Evolutionary conservation across 2,329 filamentous ascomycete species (phyloP), one percentile per base, ranked within the genome.

Genomic region (Diaporthe sp.): DNA sequence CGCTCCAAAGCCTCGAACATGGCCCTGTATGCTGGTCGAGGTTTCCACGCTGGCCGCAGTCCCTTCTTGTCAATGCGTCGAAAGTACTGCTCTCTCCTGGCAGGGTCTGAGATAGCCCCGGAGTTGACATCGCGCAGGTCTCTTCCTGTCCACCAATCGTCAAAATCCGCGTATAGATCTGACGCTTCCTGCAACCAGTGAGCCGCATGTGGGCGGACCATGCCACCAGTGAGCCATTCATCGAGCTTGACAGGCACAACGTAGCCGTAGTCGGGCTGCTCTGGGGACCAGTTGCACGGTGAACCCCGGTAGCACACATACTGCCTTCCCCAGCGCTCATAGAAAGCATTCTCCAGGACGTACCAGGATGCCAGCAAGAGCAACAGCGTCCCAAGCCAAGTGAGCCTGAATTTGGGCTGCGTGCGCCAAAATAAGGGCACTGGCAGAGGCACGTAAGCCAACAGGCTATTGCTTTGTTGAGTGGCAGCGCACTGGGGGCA

Each of bases 191-290:
- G 87, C 6, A 80, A 79, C 2, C 85, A 77, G 58, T 82, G 80
- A n/a, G 81, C 81, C 20, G 83, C 81, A 4, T 86, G 58, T 1
- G 77, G 79, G 51, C 88, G 87, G 7, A 88, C 88, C 47, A 82
- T 83, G 1, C 90, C 90, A 22, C 88, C 87, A 0, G 89, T 90
- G 12, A 85, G 80, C 90, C 90, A 92, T 78, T 92, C 87, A 80
- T 93, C 91, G 17, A 92, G 79, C 83, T 92, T 92, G 74, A 91
- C 87, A 4, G 91, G 91, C 61, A 92, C 85, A 1, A 90, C 89
- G 53, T 85, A 86, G n/a, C 90, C 91, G 81, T 91, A 92, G 37
- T 87, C 87, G 0, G 91, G 91, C 80, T 92, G 91, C 61, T 89
- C 86, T 51, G 75, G 55, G 51, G 75, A 71, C 63, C 65, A 75